Evolutionary conservation across 441 rosid genomes (phyloP).

Genomic region (Eutrema salsugineum): DNA sequence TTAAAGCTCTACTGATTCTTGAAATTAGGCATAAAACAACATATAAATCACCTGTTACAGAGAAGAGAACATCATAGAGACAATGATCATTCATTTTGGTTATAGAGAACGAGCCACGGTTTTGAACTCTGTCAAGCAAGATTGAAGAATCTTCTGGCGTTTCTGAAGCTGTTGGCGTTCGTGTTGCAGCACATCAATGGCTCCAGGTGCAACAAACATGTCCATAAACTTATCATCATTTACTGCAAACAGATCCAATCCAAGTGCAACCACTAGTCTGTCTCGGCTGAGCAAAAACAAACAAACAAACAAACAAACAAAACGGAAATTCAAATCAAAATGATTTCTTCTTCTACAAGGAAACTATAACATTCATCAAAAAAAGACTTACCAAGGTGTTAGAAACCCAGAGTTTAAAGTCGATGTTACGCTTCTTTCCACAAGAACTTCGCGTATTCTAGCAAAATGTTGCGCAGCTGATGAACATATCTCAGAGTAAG

Average conservation of each 20-base stretch:
- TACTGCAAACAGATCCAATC: constrained; percentile 81
- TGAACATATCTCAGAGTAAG: constrained; percentile 85
- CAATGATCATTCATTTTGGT: constrained; percentile 32
- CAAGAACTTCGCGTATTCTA: constrained; percentile 85
- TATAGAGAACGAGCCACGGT: constrained; percentile 67
- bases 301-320: not conserved
- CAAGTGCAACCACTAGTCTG: constrained; percentile 64
- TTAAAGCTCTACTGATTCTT: not conserved
- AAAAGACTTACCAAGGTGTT: constrained; percentile 77
- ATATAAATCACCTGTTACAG: not conserved
- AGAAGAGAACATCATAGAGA: constrained; percentile 16
- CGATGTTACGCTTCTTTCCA: constrained; percentile 86
- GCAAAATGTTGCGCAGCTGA: constrained; percentile 94
- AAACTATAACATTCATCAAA: not conserved
- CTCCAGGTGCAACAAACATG: constrained; percentile 94
- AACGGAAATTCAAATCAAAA: not conserved
- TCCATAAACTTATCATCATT: constrained; percentile 92
- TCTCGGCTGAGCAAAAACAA: constrained; percentile 56
- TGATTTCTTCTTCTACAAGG: not conserved
- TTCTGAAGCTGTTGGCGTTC: constrained; percentile 75
- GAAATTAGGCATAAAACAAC: not conserved
- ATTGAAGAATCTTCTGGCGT: constrained; percentile 79
- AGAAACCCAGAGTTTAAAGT: constrained; percentile 90
- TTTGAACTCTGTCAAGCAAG: constrained; percentile 89
- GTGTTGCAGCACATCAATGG: constrained; percentile 62